Percentiles rank a stretch among this genome's conserved stretches.
Conservation (phyloP, 2,329 filamentous ascomycete genomes). For the Botrytis porri region DNA sequence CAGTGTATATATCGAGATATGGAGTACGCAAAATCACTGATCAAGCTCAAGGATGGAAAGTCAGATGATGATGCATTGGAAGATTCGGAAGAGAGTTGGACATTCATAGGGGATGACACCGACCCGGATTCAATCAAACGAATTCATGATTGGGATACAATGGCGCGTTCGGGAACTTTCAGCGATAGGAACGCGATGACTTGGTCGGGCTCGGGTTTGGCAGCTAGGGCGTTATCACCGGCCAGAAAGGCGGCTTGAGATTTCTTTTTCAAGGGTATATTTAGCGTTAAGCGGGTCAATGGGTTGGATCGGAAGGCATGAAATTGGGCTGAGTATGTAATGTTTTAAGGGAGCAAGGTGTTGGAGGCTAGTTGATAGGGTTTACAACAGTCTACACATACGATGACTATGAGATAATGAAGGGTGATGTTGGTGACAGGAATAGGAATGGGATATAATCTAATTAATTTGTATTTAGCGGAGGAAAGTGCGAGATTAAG, state of each 20-base stretch:
- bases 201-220: conserved; percentile 23
- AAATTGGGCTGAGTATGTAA: not conserved
- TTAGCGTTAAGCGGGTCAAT: not conserved
- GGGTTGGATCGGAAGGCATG: not conserved
- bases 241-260: conserved; percentile 11
- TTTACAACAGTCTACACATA: not conserved
- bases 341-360: not conserved
- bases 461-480: conserved; percentile 8
- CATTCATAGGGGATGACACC: conserved; percentile 64
- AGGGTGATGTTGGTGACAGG: not conserved
- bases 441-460: not conserved
- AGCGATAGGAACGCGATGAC: conserved; percentile 14
- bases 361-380: not conserved
- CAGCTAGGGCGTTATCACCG: conserved; percentile 12
- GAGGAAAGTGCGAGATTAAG: not conserved
- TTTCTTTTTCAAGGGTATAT: not conserved
- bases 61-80: conserved; percentile 53
- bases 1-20: conserved; percentile 92
- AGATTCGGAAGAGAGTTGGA: conserved; percentile 81
- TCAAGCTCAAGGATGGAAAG: conserved; percentile 62
- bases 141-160: conserved; percentile 37
- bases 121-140: conserved; percentile 36
- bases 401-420: not conserved
- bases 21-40: conserved; percentile 83
- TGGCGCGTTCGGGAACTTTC: conserved; percentile 30